Evolutionary conservation across 495 filamentous ascomycete species (phyloP).

Genomic region (Neurospora sublineolata): DNA sequence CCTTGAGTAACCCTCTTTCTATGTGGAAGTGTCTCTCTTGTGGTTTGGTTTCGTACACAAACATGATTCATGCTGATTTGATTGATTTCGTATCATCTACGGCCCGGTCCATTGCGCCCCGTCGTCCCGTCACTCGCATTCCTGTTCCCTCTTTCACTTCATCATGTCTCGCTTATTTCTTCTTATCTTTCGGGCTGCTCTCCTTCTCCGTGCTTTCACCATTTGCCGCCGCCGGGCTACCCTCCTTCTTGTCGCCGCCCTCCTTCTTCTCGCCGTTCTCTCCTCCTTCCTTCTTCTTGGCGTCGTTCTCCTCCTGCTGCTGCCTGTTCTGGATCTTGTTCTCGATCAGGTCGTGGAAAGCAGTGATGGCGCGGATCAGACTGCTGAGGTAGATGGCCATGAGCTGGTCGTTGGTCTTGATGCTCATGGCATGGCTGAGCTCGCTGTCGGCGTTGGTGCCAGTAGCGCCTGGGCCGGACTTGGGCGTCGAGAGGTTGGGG

Average conservation of each 20-base stretch:
- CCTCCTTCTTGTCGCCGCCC: conserved; percentile 50
- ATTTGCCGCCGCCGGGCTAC: conserved; percentile 41
- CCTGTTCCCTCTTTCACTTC: neutral
- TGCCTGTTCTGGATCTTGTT: conserved; percentile 99
- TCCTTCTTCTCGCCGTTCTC: conserved; percentile 30
- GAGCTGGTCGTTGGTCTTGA: conserved; percentile 98
- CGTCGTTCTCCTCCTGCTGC: conserved; percentile 89
- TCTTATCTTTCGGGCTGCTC: conserved; percentile 20
- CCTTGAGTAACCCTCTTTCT: neutral
- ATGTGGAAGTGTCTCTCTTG: neutral
- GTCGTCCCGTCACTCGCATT: neutral
- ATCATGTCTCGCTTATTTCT: conserved; percentile 15
- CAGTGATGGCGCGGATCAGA: conserved; percentile 93
- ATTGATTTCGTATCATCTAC: neutral
- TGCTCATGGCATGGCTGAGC: conserved; percentile 84
- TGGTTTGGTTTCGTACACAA: neutral
- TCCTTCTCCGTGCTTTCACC: conserved; percentile 44
- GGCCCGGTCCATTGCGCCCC: neutral
- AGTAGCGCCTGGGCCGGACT: conserved; percentile 34
- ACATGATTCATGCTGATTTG: neutral
- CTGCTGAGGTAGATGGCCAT: conserved; percentile 96
- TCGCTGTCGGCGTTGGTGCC: conserved; percentile 53
- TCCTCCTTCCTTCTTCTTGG: conserved; percentile 47
- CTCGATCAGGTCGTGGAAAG: conserved; percentile 98
- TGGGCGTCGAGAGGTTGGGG: conserved; percentile 84